phyloP scores from a whole-genome alignment of 202 grass and related monocot species.

The Schoenoplectus triqueter region DNA sequence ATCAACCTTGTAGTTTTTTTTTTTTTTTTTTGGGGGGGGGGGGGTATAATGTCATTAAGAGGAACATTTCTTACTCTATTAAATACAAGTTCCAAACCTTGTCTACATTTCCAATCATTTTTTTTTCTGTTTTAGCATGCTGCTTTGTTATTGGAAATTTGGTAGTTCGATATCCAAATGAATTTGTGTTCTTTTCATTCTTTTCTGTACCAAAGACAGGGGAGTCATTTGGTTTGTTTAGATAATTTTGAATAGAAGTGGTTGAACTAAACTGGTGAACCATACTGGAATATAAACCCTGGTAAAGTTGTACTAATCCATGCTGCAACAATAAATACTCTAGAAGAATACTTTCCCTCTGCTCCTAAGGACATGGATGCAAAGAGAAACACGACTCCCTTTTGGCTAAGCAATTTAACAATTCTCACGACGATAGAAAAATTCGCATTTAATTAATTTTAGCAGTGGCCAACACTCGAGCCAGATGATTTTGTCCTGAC shows the following conservation, averaged over 20 bases:
- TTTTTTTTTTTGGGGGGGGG: too few relatives aligned
- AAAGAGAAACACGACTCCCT: not conserved
- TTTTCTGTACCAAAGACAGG: not conserved
- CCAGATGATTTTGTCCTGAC: too few relatives aligned
- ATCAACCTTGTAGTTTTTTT: not conserved
- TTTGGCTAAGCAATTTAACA: not conserved
- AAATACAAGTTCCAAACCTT: not conserved
- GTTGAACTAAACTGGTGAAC: slow-evolving; percentile 9
- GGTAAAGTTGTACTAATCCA: not conserved
- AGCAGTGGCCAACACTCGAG: too few relatives aligned
- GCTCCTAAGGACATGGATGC: not conserved
- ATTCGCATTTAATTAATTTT: too few relatives aligned
- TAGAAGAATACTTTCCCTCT: too few relatives aligned
- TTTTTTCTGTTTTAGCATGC: slow-evolving; percentile 33
- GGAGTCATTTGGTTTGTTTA: not conserved
- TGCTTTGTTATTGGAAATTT: not conserved
- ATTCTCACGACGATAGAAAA: not conserved
- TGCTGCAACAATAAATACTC: not conserved
- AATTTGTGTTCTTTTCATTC: not conserved
- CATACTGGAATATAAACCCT: not conserved
- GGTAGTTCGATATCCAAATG: not conserved
- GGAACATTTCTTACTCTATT: not conserved
- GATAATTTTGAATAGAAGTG: not conserved
- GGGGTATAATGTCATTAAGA: not conserved
- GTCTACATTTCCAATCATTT: not conserved